Base-by-base conservation (phyloP, 305 asterid species). In the Fraxinus velutina region DNA sequence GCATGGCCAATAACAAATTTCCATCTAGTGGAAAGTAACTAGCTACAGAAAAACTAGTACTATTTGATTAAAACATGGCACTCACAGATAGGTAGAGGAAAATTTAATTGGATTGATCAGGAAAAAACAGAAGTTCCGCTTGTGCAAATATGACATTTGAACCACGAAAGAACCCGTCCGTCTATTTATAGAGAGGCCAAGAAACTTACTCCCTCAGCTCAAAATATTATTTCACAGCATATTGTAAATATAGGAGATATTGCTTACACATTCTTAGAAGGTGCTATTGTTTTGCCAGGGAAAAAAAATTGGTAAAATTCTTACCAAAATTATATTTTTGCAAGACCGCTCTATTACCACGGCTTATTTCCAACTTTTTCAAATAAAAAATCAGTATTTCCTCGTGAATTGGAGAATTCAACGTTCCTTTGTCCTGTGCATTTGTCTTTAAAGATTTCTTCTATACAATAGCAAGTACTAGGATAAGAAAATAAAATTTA, bases 1-100 rank as follows among this genome's bases (percentile, higher is more conserved):
- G 73, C 79, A 81, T 33, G 76, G 86, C 74, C 36, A 34, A 29
- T 32, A 17, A 50, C 29, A 24, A 62, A 30, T 19, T 64, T 82
- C 77, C 57, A 21, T 17, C 10, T 21, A 44, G 76, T 32, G 57
- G 66, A 77, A 17, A 19, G 36, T 8, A 36, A 37, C 64, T 36
- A 44, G 76, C 62, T 27, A 42, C 32, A 0, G 13, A 34, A 50
- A 71, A 84, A 82, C 66, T 4, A 64, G 55, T 76, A 39, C 17
- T 17, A 75, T 77, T 36, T n/a, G 75, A 44, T 36, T 10, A 13
- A 64, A 77, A 73, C 44, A 2, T 27, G 60, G 32, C 30, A 80
- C 57, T 73, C 34, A 24, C 15, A 24, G 15, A 24, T 64, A 0
- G 10, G 72, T 6, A 64, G n/a, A 64, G 73, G 73, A 64, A 3